Evolutionary conservation across 768 basidiomycete genomes (phyloP).

Genomic region (Lactarius hatsudake): DNA sequence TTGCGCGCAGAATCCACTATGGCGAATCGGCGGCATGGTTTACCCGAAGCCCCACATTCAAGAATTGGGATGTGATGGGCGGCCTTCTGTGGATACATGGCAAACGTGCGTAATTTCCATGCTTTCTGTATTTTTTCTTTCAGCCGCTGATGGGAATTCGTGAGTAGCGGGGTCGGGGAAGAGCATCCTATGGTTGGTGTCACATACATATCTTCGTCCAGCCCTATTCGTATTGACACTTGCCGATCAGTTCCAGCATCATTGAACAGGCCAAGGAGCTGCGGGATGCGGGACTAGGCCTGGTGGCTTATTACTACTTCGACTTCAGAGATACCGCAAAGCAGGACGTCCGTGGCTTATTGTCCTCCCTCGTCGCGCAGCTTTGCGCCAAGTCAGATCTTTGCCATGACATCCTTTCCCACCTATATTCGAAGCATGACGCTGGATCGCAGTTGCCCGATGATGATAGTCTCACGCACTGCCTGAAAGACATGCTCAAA

Average conservation of each 20-base stretch:
- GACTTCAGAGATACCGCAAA: constrained; percentile 2
- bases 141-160: neutral
- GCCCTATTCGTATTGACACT: no score
- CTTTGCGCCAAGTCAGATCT: neutral
- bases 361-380: neutral
- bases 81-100: constrained; percentile 1
- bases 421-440: neutral
- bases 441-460: neutral
- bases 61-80: neutral
- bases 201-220: neutral
- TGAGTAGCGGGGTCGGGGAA: constrained; percentile 9
- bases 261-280: neutral
- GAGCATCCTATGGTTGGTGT: constrained; percentile 4
- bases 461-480: neutral
- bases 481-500: neutral
- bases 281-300: neutral
- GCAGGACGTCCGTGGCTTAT: constrained; percentile 1
- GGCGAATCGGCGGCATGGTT: neutral
- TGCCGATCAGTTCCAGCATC: neutral
- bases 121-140: neutral
- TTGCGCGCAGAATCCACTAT: neutral
- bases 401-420: neutral
- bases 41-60: neutral
- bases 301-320: constrained; percentile 4
- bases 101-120: neutral